Conservation (phyloP, 768 basidiomycete species). For the Xerocomellus chrysenteron region DNA sequence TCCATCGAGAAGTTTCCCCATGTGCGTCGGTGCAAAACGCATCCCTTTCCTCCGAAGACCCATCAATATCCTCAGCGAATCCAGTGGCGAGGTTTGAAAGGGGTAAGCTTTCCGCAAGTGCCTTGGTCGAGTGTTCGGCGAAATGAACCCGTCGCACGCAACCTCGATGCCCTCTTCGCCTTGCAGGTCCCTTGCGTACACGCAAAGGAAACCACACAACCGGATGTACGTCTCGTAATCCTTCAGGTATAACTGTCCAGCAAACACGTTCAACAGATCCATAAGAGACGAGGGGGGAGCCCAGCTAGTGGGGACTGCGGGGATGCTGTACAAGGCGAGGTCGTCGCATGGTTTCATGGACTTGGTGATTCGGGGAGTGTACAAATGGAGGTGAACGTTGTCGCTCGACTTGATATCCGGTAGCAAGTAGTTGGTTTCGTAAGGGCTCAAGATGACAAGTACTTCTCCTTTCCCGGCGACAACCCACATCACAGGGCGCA, state of each 20-base stretch:
- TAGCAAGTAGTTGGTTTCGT: conserved; percentile 38
- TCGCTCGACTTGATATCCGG: conserved; percentile 33
- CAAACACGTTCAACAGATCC: conserved; percentile 30
- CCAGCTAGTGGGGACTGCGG: no score
- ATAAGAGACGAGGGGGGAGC: no score
- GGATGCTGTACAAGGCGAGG: no score
- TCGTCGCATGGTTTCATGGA: no score
- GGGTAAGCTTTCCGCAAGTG: no score
- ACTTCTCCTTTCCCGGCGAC: no score
- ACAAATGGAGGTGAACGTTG: background rate
- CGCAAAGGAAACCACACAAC: conserved; percentile 28
- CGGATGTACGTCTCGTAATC: conserved; percentile 28
- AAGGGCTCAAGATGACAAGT: no score
- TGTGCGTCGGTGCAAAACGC: conserved; percentile 38
- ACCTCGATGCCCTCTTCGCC: no score
- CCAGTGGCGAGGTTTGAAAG: conserved; percentile 32
- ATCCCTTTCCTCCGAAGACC: conserved; percentile 40
- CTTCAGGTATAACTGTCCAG: conserved; percentile 33
- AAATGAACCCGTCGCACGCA: no score
- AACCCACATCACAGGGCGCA: background rate
- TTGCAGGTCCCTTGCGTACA: conserved; percentile 11
- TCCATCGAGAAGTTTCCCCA: conserved; percentile 26
- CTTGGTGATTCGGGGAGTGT: no score
- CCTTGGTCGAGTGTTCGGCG: no score
- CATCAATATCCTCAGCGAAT: conserved; percentile 21